Evolutionary conservation across 2,329 filamentous ascomycete genomes (phyloP), one percentile per base, ranked within the genome.

Genomic region (Ceratocystis lukuohia): DNA sequence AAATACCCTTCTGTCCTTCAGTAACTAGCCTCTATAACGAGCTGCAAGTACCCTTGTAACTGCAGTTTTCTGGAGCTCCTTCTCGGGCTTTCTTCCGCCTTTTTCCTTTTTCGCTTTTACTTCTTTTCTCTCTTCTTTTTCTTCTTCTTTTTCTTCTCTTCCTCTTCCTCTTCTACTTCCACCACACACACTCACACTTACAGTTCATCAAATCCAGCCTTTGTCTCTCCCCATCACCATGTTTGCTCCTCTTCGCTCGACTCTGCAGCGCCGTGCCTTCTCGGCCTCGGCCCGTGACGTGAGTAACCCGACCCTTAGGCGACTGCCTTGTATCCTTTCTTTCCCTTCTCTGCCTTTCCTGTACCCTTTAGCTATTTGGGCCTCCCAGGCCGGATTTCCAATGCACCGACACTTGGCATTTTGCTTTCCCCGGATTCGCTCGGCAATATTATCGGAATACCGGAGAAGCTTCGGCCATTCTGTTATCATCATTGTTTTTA

Each of bases 231-330:
- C 20, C 69, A 70, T 72, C 75, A 77, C 69, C 70, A 92, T 95
- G 90, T 93, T 93, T 77, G 84, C 87, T 74, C 81, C 56, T 61
- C 28, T 84, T 63, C 64, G 64, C 76, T 82, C 84, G 71, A 80
- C 75, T 71, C 80, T 88, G 77, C 88, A 91, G 82, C 84, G 85
- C 79, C 85, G 89, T 75, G 87, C 88, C 76, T 92, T 92, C 80
- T 91, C 89, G 75, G 88, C 84, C 75, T 88, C 88, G 74, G 86
- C 88, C 73, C 82, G 85, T 78, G 83, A 90, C 79, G 88, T 92
- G 79, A 66, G 46, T 67, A 64, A 17, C 65, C 62, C 68, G 66
- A 69, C 65, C 56, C 69, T 57, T 66, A 68, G 68, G 63, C 61
- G 67, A 64, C 61, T 45, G 7, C n/a, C 3, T 50, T n/a, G 53